These are phyloP conservation scores for Thamnidium elegans DNA, from an alignment of 192 early-diverging fungal species.

Conservation along the genomic window DNA sequence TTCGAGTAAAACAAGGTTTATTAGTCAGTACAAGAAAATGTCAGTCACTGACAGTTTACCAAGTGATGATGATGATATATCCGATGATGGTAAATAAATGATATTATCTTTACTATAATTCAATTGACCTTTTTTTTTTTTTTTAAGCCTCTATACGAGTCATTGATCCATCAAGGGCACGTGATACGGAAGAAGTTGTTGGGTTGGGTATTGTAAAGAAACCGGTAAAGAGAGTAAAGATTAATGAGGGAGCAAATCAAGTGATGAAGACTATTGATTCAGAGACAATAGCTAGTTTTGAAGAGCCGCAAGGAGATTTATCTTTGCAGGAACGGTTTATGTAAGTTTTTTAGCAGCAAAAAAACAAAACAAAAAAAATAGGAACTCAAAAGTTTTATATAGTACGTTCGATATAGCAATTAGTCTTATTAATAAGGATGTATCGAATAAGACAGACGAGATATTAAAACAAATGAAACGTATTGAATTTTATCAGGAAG, in stretches of 20 bases:
- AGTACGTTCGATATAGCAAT: conserved; percentile 6
- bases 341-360: too few relatives aligned
- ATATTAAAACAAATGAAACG: conserved; percentile 2
- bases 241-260: conserved; percentile 11
- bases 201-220: not conserved
- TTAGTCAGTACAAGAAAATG: conserved; percentile 4
- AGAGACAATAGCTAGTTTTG: not conserved
- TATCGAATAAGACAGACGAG: not conserved
- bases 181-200: not conserved
- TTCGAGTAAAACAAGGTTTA: conserved; percentile 9
- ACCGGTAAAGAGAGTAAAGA: not conserved
- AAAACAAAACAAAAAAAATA: not conserved
- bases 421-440: not conserved
- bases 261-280: not conserved
- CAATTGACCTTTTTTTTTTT: not conserved
- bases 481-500: not conserved
- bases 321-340: not conserved
- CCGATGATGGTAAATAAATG: not conserved
- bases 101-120: not conserved
- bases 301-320: not conserved
- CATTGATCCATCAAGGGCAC: not conserved
- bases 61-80: conserved; percentile 1
- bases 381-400: not conserved
- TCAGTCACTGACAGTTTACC: conserved; percentile 2
- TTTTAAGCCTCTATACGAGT: not conserved